A percentile compares a stretch with the other conserved stretches of the same genome.
phyloP scores from a whole-genome alignment of 2,329 filamentous ascomycete genomes.

The Cladosporium austrohemisphaericum region DNA sequence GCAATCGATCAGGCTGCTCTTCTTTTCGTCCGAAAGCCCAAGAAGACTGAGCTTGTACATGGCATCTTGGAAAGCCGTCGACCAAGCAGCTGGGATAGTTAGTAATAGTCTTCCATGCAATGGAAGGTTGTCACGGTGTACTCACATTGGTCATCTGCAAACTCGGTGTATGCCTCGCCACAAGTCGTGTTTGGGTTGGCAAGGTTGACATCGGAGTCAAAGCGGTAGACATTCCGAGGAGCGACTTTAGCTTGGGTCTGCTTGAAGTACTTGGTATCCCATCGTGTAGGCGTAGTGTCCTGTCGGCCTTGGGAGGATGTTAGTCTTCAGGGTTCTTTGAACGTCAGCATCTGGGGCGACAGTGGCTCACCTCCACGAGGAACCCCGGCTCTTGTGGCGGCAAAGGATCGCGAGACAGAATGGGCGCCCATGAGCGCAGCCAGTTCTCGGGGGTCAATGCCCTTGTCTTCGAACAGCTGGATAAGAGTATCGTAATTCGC shows the following conservation, averaged over 20 bases:
- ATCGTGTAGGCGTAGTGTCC: conserved; percentile 48
- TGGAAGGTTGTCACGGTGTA: too few species aligned
- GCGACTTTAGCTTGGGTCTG: conserved; percentile 25
- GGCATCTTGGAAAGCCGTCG: conserved; percentile 16
- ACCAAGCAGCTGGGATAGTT: conserved; percentile 14
- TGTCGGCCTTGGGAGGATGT: too few species aligned
- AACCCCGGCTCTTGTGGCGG: conserved; percentile 24
- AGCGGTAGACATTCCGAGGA: conserved; percentile 26
- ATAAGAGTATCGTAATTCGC: conserved; percentile 39
- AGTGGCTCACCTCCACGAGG: conserved; percentile 27
- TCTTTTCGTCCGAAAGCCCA: conserved; percentile 18
- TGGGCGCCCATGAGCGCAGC: conserved; percentile 56
- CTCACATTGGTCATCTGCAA: conserved; percentile 30
- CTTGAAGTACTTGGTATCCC: conserved; percentile 50
- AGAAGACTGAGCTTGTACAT: conserved; percentile 24
- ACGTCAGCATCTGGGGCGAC: too few species aligned
- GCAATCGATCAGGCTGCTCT: conserved; percentile 21
- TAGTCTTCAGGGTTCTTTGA: too few species aligned
- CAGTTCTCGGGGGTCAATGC: conserved; percentile 48
- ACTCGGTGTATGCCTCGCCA: conserved; percentile 32
- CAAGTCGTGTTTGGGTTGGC: conserved; percentile 23
- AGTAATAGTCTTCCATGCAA: conserved; percentile 16
- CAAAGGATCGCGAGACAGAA: conserved; percentile 45
- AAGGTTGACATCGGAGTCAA: conserved; percentile 30
- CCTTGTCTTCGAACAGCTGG: conserved; percentile 48